These are phyloP conservation scores for Aspergillus sp. DNA, from an alignment of 2,329 filamentous ascomycete species.

Conservation along the genomic window DNA sequence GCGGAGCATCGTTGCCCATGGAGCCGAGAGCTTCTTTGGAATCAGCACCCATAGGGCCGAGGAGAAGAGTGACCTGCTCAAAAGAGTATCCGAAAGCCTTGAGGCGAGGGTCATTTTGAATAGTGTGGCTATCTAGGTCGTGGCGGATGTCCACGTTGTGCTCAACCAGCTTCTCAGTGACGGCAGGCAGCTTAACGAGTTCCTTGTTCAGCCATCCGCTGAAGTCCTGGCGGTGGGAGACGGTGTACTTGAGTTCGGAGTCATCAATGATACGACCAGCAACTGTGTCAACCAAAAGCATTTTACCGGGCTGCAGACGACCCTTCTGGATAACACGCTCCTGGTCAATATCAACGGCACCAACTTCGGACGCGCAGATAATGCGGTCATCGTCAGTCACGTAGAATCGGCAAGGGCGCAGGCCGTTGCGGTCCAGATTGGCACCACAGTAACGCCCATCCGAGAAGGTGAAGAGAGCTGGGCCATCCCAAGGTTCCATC, in stretches of 20 bases:
- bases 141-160: conserved; percentile 62
- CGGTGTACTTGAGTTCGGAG: conserved; percentile 82
- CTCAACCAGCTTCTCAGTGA: conserved; percentile 62
- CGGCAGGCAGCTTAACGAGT: conserved; percentile 75
- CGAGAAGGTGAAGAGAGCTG: conserved; percentile 93
- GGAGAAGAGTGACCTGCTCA: conserved; percentile 87
- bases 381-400: conserved; percentile 96
- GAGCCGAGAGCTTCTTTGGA: conserved; percentile 96
- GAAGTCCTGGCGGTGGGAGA: conserved; percentile 86
- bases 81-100: conserved; percentile 92
- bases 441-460: conserved; percentile 96
- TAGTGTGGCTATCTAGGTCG: conserved; percentile 64
- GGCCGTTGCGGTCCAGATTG: conserved; percentile 92
- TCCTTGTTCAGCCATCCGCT: conserved; percentile 82
- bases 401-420: conserved; percentile 95
- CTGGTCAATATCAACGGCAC: conserved; percentile 86
- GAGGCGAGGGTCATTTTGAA: conserved; percentile 82
- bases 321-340: conserved; percentile 91
- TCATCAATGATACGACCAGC: conserved; percentile 93
- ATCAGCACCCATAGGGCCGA: conserved; percentile 94
- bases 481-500: conserved; percentile 99
- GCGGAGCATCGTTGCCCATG: conserved; percentile 94
- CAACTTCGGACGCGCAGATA: conserved; percentile 94
- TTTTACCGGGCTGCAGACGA: conserved; percentile 87
- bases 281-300: conserved; percentile 92